Conservation (phyloP, 768 basidiomycete genomes). For the Lentinula sp. region DNA sequence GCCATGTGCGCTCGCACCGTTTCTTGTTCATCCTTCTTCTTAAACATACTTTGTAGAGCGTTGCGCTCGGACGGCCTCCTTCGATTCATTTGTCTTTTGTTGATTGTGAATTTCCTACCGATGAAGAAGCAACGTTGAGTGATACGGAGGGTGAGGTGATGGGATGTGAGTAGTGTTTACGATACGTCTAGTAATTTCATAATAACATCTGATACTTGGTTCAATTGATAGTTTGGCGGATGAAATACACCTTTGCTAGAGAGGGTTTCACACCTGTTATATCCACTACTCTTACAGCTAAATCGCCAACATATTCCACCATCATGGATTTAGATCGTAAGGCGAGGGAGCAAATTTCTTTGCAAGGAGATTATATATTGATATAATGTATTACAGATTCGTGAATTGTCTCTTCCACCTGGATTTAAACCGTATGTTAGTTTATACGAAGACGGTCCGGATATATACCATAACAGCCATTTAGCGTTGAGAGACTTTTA, state of each 20-base stretch:
- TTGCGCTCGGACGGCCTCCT: slow-evolving; percentile 34
- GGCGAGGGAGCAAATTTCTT: not conserved
- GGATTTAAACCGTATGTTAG: slow-evolving; percentile 39
- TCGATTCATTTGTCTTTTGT: slow-evolving; percentile 29
- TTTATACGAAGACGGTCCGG: slow-evolving; percentile 40
- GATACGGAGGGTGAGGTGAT: slow-evolving; percentile 37
- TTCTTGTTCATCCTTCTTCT: not conserved
- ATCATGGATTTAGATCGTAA: slow-evolving; percentile 47
- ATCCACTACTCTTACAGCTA: slow-evolving; percentile 42
- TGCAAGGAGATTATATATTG: not conserved
- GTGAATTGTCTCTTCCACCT: slow-evolving; percentile 39
- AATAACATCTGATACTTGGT: not conserved
- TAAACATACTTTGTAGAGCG: slow-evolving; percentile 2
- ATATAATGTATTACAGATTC: slow-evolving; percentile 17
- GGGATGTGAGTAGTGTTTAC: slow-evolving; percentile 37
- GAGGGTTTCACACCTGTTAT: slow-evolving; percentile 45
- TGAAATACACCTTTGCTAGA: slow-evolving; percentile 47
- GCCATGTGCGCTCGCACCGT: slow-evolving; percentile 19
- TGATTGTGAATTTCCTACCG: slow-evolving; percentile 44
- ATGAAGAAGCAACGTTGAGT: slow-evolving; percentile 43
- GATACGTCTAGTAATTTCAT: not conserved
- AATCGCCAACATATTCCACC: slow-evolving; percentile 37
- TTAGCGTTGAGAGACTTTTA: slow-evolving; percentile 48
- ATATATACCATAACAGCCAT: slow-evolving; percentile 43
- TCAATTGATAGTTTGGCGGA: slow-evolving; percentile 46